Conservation (phyloP, 345 rosid species). For the Excoecaria cochinchinensis region DNA sequence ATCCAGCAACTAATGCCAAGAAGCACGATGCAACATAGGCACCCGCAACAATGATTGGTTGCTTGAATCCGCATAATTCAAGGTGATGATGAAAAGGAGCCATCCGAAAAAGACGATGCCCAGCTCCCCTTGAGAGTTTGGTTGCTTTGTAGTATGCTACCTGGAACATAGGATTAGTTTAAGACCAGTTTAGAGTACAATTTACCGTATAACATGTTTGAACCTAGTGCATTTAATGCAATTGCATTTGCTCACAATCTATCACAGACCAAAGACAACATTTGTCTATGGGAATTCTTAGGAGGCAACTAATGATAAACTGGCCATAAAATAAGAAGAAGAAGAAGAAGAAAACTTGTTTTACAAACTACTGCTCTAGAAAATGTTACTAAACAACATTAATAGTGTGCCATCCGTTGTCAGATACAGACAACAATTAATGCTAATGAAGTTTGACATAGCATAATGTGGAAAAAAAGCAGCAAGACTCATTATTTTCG, state of each 20-base stretch:
- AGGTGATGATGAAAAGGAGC: constrained; percentile 57
- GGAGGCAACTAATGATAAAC: neutral
- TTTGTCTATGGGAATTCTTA: neutral
- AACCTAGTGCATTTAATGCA: neutral
- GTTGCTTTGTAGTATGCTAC: constrained; percentile 41
- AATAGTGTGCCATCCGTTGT: neutral
- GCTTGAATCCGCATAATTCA: constrained; percentile 45
- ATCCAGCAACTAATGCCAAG: constrained; percentile 55
- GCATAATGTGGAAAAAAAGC: neutral
- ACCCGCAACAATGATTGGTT: constrained; percentile 51
- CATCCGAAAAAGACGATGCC: constrained; percentile 44
- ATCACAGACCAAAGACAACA: neutral
- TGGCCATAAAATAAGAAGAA: neutral
- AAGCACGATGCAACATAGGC: constrained; percentile 47
- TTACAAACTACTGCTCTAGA: neutral
- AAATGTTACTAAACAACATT: too few species aligned
- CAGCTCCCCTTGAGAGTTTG: constrained; percentile 34
- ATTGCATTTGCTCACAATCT: neutral
- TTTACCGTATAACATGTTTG: too few species aligned
- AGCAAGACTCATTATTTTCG: neutral
- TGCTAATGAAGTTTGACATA: neutral
- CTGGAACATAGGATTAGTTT: constrained; percentile 21
- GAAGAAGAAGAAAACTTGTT: neutral
- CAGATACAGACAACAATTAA: neutral
- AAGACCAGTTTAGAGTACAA: neutral